Conservation (phyloP, 306 rosid species). For the Cicer bijugum region DNA sequence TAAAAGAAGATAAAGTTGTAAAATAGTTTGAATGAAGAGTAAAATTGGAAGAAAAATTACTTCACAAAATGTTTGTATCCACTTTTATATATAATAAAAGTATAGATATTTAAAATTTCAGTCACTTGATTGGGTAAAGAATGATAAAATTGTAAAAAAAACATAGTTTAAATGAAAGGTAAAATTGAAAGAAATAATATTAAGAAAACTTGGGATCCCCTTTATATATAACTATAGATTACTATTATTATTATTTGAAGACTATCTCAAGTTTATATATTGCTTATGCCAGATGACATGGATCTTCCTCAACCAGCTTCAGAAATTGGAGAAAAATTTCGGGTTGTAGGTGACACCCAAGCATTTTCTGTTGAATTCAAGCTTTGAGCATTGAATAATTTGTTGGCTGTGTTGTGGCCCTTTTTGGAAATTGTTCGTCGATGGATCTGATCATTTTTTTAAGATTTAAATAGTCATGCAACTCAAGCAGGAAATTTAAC, state of each 20-base stretch:
- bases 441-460: slow-evolving; percentile 44
- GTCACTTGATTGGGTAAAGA: too few species aligned
- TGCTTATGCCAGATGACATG: slow-evolving; percentile 86
- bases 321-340: slow-evolving; percentile 61
- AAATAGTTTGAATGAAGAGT: too few species aligned
- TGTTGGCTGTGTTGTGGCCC: slow-evolving; percentile 53
- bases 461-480: slow-evolving; percentile 41
- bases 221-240: neutral
- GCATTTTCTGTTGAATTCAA: slow-evolving; percentile 48
- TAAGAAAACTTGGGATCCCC: too few species aligned
- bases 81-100: too few species aligned
- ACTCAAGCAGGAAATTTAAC: slow-evolving; percentile 46
- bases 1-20: too few species aligned
- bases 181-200: too few species aligned
- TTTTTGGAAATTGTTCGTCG: slow-evolving; percentile 44
- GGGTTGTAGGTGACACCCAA: slow-evolving; percentile 60
- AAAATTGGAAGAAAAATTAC: too few species aligned
- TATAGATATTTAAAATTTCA: too few species aligned
- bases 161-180: too few species aligned
- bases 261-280: neutral
- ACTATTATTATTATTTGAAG: neutral
- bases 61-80: too few species aligned
- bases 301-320: slow-evolving; percentile 96
- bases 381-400: slow-evolving; percentile 56
- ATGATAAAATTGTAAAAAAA: too few species aligned